Base-by-base conservation (phyloP, 495 filamentous ascomycete genomes). In the Aspergillus sclerotioniger region DNA sequence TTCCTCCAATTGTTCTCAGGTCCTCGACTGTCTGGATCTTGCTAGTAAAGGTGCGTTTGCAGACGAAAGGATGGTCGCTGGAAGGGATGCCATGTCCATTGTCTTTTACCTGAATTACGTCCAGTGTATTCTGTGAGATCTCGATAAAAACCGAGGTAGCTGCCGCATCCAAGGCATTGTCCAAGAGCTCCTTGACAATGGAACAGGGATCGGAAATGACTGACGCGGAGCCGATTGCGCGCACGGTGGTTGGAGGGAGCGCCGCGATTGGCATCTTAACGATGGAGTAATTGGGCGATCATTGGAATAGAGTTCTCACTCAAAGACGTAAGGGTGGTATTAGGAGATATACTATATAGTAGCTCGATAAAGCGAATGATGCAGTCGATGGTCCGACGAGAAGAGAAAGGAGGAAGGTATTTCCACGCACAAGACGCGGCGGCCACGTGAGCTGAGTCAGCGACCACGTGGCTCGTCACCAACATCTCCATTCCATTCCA, bases 181-280 rank as follows among this genome's bases (percentile, higher is more conserved):
- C 94, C 32, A 98, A 65, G 9, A 98, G 82, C 66, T 98, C 94
- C 69, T 98, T 98, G 52, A 95, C 82, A 15, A 96, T 76, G 6
- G 85, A 84, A 53, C 80, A 80, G 9, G 92, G 79, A 49, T 90
- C 87, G 4, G 86, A 83, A 59, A 97, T 84, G 55, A 80, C 83
- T 60, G 91, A 84, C 19, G 85, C 76, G 8, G 91, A 90, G 53
- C 88, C 86, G 51, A 97, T 84, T 37, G 83, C 82, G 39, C 80
- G 82, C 51, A 86, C 73, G 45, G 89, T 84, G 21, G 77, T 70
- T 29, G 80, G 75, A 3, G 90, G 85, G 53, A 97, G 87, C 56
- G 83, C 76, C 61, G 76, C 68, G 67, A 92, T 91, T 29, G 82
- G 76, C 85, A 85, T 85, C 39, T 41, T 59, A 45, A 17, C 41